A percentile compares a stretch with the other conserved stretches of the same genome.
These are phyloP conservation scores for Debaryomycetaceae sp. DNA, from an alignment of 1,139 yeast species.

Conservation along the genomic window DNA sequence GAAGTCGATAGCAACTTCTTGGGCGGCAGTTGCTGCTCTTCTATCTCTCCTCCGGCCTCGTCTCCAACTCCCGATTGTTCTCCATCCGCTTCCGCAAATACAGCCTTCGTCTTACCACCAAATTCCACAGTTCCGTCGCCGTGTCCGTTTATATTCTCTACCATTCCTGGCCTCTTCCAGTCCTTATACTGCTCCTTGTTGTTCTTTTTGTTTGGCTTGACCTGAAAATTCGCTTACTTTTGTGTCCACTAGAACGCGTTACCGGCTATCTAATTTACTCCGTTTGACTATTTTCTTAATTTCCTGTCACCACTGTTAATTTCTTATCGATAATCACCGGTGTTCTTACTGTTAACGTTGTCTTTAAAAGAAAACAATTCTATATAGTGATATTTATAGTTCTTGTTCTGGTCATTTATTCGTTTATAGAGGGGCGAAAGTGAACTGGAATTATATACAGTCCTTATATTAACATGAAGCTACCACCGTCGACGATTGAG, in stretches of 20 bases:
- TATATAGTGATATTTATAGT: background rate
- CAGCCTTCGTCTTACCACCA: background rate
- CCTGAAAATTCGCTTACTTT: background rate
- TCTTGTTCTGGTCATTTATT: constrained; percentile 3
- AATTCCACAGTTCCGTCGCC: background rate
- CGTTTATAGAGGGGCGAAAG: background rate
- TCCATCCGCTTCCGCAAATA: background rate
- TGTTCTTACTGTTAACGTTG: background rate
- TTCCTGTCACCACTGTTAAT: background rate
- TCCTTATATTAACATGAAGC: constrained; percentile 1
- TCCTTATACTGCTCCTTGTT: background rate
- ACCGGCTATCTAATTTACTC: background rate
- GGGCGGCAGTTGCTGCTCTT: background rate
- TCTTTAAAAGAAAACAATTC: background rate
- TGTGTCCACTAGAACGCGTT: background rate
- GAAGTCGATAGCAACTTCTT: constrained; percentile 57
- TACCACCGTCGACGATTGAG: constrained; percentile 6
- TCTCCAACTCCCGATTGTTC: too few relatives aligned
- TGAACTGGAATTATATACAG: background rate
- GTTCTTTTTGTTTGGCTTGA: background rate
- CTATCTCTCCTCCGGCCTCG: background rate
- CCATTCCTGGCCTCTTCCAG: background rate
- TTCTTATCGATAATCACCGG: background rate
- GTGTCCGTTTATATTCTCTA: background rate
- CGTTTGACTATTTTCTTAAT: background rate